Evolutionary conservation across 805 yeast genomes (phyloP).

Genomic region (Starmera quercuum): DNA sequence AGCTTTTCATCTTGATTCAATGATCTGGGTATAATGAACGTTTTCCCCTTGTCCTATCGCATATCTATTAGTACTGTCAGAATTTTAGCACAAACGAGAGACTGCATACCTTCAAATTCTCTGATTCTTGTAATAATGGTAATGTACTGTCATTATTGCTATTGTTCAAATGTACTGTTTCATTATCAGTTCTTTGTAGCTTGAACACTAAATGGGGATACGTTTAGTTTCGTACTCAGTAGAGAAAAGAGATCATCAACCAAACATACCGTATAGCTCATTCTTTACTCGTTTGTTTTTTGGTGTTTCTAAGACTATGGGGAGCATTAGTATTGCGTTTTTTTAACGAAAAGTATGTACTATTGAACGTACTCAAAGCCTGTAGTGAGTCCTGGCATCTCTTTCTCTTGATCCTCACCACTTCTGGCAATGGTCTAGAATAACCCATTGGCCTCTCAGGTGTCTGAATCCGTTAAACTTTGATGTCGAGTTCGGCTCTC

Average conservation of each 20-base stretch:
- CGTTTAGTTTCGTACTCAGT: conserved; percentile 2
- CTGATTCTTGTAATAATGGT: conserved; percentile 17
- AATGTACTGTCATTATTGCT: conserved; percentile 9
- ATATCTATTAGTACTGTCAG: neutral
- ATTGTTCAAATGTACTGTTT: conserved; percentile 10
- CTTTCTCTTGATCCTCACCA: conserved; percentile 79
- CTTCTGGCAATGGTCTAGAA: conserved; percentile 40
- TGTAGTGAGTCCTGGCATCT: conserved; percentile 84
- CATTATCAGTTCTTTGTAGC: conserved; percentile 39
- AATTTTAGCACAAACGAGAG: conserved; percentile 7
- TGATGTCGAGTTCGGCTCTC: no score
- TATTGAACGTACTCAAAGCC: conserved; percentile 44
- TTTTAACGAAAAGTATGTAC: neutral
- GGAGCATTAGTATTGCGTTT: neutral
- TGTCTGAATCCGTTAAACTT: no score
- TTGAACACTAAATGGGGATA: conserved; percentile 30
- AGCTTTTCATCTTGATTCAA: conserved; percentile 23
- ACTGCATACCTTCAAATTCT: conserved; percentile 17
- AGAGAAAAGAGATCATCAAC: conserved; percentile 4
- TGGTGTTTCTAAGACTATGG: conserved; percentile 24
- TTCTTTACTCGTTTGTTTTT: conserved; percentile 32
- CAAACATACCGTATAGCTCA: conserved; percentile 19
- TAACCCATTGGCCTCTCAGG: no score
- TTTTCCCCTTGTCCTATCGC: conserved; percentile 21
- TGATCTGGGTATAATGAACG: conserved; percentile 15